phyloP scores from a whole-genome alignment of 2,329 filamentous ascomycete species.

The Botrytis galanthina region DNA sequence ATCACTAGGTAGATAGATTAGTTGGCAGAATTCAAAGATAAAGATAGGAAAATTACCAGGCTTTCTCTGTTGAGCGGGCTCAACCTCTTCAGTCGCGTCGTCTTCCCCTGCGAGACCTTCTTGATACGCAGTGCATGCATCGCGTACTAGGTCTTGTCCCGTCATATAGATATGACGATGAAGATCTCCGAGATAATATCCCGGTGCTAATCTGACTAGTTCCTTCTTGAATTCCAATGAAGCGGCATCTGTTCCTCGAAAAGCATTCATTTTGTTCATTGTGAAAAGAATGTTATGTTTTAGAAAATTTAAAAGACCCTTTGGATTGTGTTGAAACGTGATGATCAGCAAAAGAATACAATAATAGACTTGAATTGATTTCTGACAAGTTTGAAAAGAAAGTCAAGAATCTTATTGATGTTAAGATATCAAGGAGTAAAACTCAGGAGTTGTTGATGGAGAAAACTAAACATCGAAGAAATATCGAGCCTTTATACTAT shows the following conservation, averaged over 20 bases:
- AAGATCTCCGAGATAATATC: not conserved
- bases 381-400: not conserved
- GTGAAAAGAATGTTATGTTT: too few relatives aligned
- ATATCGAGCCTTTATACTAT: not conserved
- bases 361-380: not conserved
- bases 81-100: not conserved
- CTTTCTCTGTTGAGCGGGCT: rapidly evolving
- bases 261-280: not conserved
- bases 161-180: not conserved
- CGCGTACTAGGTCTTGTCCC: not conserved
- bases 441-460: not conserved
- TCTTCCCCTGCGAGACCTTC: not conserved
- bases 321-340: rapidly evolving
- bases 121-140: not conserved
- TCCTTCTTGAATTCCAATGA: not conserved
- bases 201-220: not conserved
- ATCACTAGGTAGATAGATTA: not conserved
- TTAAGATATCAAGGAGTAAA: not conserved
- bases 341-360: not conserved
- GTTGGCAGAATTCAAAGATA: rapidly evolving
- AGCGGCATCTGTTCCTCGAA: not conserved
- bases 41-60: not conserved
- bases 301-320: not conserved
- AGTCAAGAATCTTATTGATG: not conserved
- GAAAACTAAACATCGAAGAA: not conserved